Conservation (phyloP, 2,329 filamentous ascomycete species). For the Botryosphaeria dothidea region DNA sequence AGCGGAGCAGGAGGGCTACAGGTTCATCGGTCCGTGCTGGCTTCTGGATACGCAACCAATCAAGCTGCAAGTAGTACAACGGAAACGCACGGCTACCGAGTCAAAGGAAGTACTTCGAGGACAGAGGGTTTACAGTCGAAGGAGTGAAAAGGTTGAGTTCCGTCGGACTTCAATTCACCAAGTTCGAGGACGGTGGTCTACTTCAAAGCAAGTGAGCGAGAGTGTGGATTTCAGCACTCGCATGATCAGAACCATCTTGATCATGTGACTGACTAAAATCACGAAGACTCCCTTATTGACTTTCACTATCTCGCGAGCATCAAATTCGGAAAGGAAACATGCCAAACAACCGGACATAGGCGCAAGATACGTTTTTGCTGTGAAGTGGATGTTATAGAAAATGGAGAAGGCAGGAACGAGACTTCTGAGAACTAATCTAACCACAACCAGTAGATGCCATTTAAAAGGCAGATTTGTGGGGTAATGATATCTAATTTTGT, state of each 20-base stretch:
- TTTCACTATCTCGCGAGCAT: too few species aligned
- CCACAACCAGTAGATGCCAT: too few species aligned
- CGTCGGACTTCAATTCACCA: background rate
- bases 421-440: too few species aligned
- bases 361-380: background rate
- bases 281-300: too few species aligned
- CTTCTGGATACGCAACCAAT: background rate
- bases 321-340: background rate
- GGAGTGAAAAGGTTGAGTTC: background rate
- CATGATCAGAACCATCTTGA: too few species aligned
- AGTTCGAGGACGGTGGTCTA: too few species aligned
- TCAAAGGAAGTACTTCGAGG: background rate
- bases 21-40: background rate
- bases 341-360: background rate
- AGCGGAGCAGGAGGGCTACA: background rate
- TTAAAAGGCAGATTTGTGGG: too few species aligned
- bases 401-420: background rate
- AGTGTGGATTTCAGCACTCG: too few species aligned
- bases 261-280: too few species aligned
- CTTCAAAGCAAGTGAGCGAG: too few species aligned
- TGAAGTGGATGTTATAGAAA: background rate
- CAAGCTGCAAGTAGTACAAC: background rate
- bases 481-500: background rate
- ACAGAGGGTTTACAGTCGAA: background rate
- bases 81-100: background rate